Evolutionary conservation across 257 asterid species (phyloP).

Genomic region (Capsicum rhomboideum): DNA sequence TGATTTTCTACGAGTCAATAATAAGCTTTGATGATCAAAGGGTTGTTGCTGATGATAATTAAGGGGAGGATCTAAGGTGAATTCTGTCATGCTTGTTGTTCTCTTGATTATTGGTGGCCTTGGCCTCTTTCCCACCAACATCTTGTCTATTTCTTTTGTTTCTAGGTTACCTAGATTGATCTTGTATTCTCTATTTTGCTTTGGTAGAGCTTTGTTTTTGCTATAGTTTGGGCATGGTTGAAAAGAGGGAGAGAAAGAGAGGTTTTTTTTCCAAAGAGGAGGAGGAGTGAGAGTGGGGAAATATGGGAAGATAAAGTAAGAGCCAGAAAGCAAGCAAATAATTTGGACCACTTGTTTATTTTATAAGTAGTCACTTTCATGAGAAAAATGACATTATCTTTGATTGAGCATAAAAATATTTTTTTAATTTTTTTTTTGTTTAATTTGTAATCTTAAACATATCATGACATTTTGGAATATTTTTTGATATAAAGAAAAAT

Average conservation of each 20-base stretch:
- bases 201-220: too few species aligned
- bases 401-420: too few species aligned
- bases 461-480: too few species aligned
- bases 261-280: too few species aligned
- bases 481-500: too few species aligned
- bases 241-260: neutral
- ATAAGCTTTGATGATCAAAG: constrained; percentile 14
- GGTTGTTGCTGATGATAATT: constrained; percentile 22
- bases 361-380: neutral
- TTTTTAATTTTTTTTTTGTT: too few species aligned
- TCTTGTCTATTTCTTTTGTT: neutral
- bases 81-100: constrained; percentile 71
- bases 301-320: neutral
- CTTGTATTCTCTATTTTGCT: too few species aligned
- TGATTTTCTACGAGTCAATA: constrained; percentile 46
- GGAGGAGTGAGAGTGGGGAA: neutral
- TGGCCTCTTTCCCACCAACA: constrained; percentile 65
- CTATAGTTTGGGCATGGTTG: neutral
- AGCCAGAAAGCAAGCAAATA: neutral
- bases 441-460: too few species aligned
- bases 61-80: constrained; percentile 29
- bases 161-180: too few species aligned
- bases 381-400: neutral
- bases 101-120: constrained; percentile 68
- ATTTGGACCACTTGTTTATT: neutral